Percentiles rank a stretch among this genome's conserved stretches.
phyloP scores from a whole-genome alignment of 73 alveolate genomes.

The Uronychia setigera region DNA sequence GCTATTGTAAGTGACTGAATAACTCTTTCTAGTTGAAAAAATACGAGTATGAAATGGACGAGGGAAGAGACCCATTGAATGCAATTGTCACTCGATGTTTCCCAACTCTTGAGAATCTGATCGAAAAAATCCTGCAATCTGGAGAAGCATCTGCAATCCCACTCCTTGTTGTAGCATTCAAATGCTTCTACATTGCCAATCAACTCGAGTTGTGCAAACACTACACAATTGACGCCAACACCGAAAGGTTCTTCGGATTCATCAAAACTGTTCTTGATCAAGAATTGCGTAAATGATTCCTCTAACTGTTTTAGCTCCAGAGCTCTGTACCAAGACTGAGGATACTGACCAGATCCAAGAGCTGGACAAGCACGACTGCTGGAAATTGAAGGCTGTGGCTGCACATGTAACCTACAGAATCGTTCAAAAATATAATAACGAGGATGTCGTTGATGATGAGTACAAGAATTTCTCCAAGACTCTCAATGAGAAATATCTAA shows the following conservation, averaged over 20 bases:
- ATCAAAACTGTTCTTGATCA: slow-evolving; percentile 60
- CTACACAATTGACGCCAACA: slow-evolving; percentile 33
- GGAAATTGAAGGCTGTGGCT: slow-evolving; percentile 73
- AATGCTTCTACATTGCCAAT: slow-evolving; percentile 69
- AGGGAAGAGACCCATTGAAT: slow-evolving; percentile 63
- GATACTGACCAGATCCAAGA: slow-evolving; percentile 57
- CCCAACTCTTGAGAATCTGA: slow-evolving; percentile 58
- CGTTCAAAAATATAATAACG: slow-evolving; percentile 60
- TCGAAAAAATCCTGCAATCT: slow-evolving; percentile 21
- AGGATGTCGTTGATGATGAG: slow-evolving; percentile 53
- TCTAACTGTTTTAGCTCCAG: slow-evolving; percentile 45
- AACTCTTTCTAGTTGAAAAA: slow-evolving; percentile 13
- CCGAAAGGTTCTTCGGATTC: slow-evolving; percentile 59
- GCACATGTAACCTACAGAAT: slow-evolving; percentile 59
- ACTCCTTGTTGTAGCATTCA: slow-evolving; percentile 37
- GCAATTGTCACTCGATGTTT: slow-evolving; percentile 52
- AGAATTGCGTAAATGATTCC: neutral
- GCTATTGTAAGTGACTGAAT: neutral
- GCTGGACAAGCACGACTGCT: slow-evolving; percentile 56
- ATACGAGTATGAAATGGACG: slow-evolving; percentile 70
- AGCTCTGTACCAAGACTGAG: slow-evolving; percentile 46
- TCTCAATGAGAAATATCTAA: slow-evolving; percentile 37
- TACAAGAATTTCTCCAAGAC: slow-evolving; percentile 42
- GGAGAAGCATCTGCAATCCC: slow-evolving; percentile 44
- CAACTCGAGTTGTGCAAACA: slow-evolving; percentile 58